Evolutionary conservation across 2,329 filamentous ascomycete genomes (phyloP), one percentile per base, ranked within the genome.

Genomic region (Pseudogymnoascus sp.): DNA sequence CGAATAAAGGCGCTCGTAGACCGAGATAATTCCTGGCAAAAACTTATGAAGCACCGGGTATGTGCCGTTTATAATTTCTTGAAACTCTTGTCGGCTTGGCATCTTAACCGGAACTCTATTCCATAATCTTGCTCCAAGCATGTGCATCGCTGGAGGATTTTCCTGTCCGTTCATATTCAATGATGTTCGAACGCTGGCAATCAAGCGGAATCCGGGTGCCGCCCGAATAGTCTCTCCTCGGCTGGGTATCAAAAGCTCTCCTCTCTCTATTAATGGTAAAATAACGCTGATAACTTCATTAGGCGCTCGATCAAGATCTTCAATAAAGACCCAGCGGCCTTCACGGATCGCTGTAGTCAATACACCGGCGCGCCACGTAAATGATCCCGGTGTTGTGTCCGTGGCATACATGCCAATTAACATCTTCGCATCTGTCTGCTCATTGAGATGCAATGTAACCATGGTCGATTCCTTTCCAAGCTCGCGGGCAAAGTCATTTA

Each of bases 351-450:
- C 96, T 31, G 91, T 96, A 0, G 95, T 97, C 69, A 99, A 79
- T 19, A 98, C 90, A 76, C 95, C 95, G 2, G 95, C 86, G 65
- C 90, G 86, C 95, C 95, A 99, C 60, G 85, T 84, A 73, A 99
- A 99, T 8, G 90, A 93, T 1, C 93, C 93, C 1, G 92, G 93
- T 65, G 88, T 89, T 14, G 89, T 85, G 64, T 92, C 93, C 22
- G 92, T 95, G 1, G 93, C 90, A 76, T 99, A 98, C 73, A 98
- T 86, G 3, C 95, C 95, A 66, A 99, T 86, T 41, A 99, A 84
- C 78, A 96, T 90, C 75, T 99, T 99, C 0, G 93, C 93, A 76
- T 99, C 95, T 2, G 93, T 98, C 75, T 99, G 96, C 75, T 98
- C 95, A 73, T 99, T 99, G 35, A 99, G 80, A 75, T 99, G 93